phyloP scores from a whole-genome alignment of 2,329 filamentous ascomycete species.

The Aspergillus sp. region DNA sequence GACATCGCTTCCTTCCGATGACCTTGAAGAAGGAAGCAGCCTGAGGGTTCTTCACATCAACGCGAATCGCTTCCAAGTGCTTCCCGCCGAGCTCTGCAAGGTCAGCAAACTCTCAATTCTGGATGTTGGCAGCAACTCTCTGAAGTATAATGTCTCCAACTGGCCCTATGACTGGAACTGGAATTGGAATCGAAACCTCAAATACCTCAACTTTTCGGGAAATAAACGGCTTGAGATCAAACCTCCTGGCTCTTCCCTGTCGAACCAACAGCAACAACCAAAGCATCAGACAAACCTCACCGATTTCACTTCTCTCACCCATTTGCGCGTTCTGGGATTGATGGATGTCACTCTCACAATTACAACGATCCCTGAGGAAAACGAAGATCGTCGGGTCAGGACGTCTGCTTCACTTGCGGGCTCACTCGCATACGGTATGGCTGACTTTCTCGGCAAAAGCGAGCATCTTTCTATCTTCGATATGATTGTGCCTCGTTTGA shows the following conservation, averaged over 20 bases:
- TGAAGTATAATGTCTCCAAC: conserved; percentile 99
- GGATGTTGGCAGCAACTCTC: conserved; percentile 89
- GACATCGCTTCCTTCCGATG: conserved; percentile 86
- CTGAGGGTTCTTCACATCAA: conserved; percentile 93
- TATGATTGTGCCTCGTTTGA: conserved; percentile 89
- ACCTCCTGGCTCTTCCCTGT: conserved; percentile 60
- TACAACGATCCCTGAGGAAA: conserved; percentile 90
- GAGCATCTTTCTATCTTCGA: conserved; percentile 96
- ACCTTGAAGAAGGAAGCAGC: conserved; percentile 84
- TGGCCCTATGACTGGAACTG: conserved; percentile 99
- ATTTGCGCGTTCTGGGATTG: conserved; percentile 83
- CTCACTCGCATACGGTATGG: conserved; percentile 93
- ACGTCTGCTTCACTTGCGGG: conserved; percentile 96
- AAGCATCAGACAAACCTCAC: conserved; percentile 72
- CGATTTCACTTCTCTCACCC: conserved; percentile 82
- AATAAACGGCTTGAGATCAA: conserved; percentile 95
- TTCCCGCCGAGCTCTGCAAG: conserved; percentile 92
- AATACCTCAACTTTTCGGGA: conserved; percentile 93
- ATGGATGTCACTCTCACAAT: conserved; percentile 98
- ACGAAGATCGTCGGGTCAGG: conserved; percentile 88
- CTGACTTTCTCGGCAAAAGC: conserved; percentile 86
- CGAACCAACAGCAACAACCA: conserved; percentile 44
- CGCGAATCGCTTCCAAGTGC: conserved; percentile 94
- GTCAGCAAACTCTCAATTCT: conserved; percentile 88
- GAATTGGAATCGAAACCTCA: conserved; percentile 95